Evolutionary conservation across 2,329 filamentous ascomycete species (phyloP), one percentile per base, ranked within the genome.

Genomic region (Didymella exigua): DNA sequence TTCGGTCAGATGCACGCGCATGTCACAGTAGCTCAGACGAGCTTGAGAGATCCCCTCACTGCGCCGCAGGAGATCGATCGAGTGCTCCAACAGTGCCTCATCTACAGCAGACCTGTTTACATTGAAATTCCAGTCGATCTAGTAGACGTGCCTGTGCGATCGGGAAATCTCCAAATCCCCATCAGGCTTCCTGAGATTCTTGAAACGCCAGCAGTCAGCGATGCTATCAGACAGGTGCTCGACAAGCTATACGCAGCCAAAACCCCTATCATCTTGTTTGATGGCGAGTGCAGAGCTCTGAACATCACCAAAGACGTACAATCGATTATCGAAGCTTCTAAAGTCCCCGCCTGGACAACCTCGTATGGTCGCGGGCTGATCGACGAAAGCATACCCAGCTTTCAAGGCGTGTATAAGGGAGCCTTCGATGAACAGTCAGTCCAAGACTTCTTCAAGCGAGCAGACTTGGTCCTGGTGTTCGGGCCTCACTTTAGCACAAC

Each of bases 101-200:
- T 81, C 41, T 78, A 83, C 31, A 83, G 80, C 51, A 76, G 81
- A 2, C 84, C 84, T 0, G 84, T 83, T 0, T 86, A 84, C 54
- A 78, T 86, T 18, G 79, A 83, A 58, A 62, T 86, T 4, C 84
- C 84, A 0, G 77, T 78, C 11, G 84, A 86, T 60, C 72, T 85
- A 69, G 81, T 83, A 5, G 65, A 64, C 6, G 71, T 65, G 0
- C 62, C 58, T 4, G 68, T 82, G 1, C 61, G 72, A 7, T 67
- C 68, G 5, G 65, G 64, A 7, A 62, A 66, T n/a, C 61, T 80
- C 1, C 58, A n/a, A 52, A 58, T 1, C 57, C 2, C 49, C 63
- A 4, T 55, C 45, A 19, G 23, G 5, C 29, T 42, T 4, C 46
- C 52, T 1, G 46, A 50, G 10, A 10, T 34, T 8, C 18, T 61